Percentiles rank a stretch among this genome's conserved stretches.
Evolutionary conservation across 192 early-diverging fungal genomes (phyloP).

Genomic region (Umbelopsis sp.): DNA sequence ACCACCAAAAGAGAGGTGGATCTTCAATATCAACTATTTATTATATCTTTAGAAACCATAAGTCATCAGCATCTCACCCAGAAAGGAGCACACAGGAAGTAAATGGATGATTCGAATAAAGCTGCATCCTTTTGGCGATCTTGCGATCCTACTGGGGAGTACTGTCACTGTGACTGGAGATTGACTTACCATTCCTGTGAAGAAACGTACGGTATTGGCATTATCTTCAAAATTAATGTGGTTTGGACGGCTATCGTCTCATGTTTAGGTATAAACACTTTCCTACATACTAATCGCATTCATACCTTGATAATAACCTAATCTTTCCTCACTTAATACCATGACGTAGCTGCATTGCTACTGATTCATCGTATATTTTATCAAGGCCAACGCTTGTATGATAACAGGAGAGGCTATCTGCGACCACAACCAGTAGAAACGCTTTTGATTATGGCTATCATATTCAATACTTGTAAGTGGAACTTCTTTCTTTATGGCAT

Average conservation of each 20-base stretch:
- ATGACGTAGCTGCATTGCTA: background rate
- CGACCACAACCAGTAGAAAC: constrained; percentile 34
- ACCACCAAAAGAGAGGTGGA: too few relatives aligned
- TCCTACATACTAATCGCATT: background rate
- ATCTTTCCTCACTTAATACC: background rate
- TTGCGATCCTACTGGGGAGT: constrained; percentile 10
- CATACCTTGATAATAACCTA: background rate
- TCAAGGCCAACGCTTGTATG: constrained; percentile 17
- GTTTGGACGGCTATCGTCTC: constrained; percentile 2
- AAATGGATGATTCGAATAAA: constrained; percentile 11
- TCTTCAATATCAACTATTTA: too few relatives aligned
- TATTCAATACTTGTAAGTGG: constrained; percentile 30
- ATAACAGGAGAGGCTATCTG: constrained; percentile 9
- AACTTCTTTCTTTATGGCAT: background rate
- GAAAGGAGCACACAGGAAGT: background rate
- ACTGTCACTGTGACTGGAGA: constrained; percentile 38
- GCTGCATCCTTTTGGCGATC: constrained; percentile 20
- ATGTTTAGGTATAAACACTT: constrained; percentile 18
- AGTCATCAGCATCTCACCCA: background rate
- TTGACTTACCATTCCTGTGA: constrained; percentile 18
- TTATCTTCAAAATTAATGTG: constrained; percentile 20
- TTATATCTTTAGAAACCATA: background rate
- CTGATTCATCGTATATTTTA: constrained; percentile 13
- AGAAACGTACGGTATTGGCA: background rate
- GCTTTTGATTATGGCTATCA: constrained; percentile 16